Evolutionary conservation across 164 flowering plant species (phyloP), one percentile per base, ranked within the genome.

Genomic region (Taxillus chinensis): DNA sequence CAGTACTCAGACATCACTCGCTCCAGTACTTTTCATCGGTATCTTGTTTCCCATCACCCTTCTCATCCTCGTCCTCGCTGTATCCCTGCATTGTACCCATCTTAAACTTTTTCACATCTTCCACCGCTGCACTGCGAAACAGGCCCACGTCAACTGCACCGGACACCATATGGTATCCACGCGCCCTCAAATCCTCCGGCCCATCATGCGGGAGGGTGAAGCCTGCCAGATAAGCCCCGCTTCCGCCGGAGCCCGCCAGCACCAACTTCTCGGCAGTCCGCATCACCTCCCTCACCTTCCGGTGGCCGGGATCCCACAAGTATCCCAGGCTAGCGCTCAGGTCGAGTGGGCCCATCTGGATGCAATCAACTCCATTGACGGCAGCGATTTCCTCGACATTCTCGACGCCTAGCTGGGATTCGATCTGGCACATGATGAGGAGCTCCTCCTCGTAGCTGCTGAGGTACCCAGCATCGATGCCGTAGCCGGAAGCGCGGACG

Each of bases 301-400:
- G 78, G 73, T 87, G 67, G 65, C 88, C 96, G 1, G 96, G 96
- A 57, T 92, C 98, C 89, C 96, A 86, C 75, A 92, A 55, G 65
- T 82, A 87, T 68, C 98, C 98, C 74, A 92, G 62, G 71, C 86
- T 84, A 5, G 88, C 95, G 66, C 96, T 89, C 76, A 89, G 67
- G 78, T 92, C 98, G 79, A 83, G 64, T 51, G 98, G 98, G 12
- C 98, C 96, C 95, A 87, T 92, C 57, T 89, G 96, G 3, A 92
- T 66, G 70, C 95, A 86, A 63, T 92, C 96, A 10, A 92, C 96
- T 17, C 96, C 98, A 4, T 92, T 95, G 1, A 89, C 91, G 42
- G 77, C 86, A 2, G 95, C 91, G 62, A 92, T 89, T 46, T 87
- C 91, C 3, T 81, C 87, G 5, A 79, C 65, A 69, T 77, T 82